These are phyloP conservation scores for Arthrinium phaeospermum DNA, from an alignment of 2,329 filamentous ascomycete genomes.

Conservation along the genomic window DNA sequence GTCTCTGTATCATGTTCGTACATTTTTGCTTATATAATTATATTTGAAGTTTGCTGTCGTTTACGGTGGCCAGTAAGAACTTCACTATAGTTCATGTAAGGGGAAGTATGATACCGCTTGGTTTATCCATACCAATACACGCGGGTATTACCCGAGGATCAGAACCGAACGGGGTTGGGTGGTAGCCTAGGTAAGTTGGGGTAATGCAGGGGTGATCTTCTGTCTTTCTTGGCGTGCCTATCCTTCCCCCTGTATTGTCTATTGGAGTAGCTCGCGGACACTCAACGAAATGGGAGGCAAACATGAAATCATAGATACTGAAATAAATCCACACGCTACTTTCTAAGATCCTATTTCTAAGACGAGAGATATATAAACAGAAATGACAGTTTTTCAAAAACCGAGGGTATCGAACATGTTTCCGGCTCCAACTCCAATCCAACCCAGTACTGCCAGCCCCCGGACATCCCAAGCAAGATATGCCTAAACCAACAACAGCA, in stretches of 20 bases:
- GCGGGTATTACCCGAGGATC: neutral
- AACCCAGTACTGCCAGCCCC: neutral
- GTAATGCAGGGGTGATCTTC: neutral
- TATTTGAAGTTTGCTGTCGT: too few relatives aligned
- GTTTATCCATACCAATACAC: neutral
- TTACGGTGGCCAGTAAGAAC: neutral
- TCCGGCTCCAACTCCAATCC: neutral
- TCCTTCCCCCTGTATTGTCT: neutral
- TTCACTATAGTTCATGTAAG: neutral
- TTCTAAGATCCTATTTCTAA: neutral
- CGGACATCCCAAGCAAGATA: neutral
- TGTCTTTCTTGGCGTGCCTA: neutral
- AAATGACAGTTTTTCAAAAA: constrained; percentile 3
- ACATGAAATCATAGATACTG: neutral
- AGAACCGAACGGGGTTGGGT: neutral
- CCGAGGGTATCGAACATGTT: neutral
- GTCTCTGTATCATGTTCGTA: constrained; percentile 2
- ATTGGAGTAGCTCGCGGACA: neutral
- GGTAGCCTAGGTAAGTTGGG: neutral
- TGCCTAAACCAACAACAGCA: neutral
- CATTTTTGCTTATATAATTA: neutral
- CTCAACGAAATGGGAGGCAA: neutral
- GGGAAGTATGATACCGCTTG: neutral
- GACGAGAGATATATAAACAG: neutral
- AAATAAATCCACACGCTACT: neutral